Percentiles rank a stretch among this genome's conserved stretches.
Evolutionary conservation across 495 filamentous ascomycete species (phyloP).

Genomic region (Penicillium lagena): DNA sequence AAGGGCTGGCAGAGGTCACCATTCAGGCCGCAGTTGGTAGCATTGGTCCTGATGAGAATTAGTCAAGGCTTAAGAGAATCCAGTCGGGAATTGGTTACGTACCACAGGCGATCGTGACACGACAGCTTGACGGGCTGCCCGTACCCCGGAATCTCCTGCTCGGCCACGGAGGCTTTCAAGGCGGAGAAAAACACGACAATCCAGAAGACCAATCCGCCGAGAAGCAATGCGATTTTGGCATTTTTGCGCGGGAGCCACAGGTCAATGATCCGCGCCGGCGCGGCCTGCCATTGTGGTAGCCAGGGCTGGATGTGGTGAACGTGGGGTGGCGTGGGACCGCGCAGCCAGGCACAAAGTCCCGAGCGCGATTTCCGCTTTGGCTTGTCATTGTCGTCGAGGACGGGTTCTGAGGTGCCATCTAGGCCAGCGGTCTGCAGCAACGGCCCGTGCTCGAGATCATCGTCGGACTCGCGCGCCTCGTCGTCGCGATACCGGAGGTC

Average conservation of each 20-base stretch:
- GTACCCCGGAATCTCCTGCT: conserved; percentile 54
- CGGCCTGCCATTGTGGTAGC: conserved; percentile 55
- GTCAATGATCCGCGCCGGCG: conserved; percentile 53
- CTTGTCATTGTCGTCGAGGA: too few species aligned
- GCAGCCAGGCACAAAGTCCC: conserved; percentile 22
- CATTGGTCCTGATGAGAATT: conserved; percentile 24
- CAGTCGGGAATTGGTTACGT: conserved; percentile 7
- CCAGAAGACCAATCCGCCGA: conserved; percentile 55
- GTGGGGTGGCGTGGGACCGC: conserved; percentile 53
- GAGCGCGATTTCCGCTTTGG: conserved; percentile 12
- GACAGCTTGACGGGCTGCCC: conserved; percentile 48
- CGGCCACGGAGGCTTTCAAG: conserved; percentile 51
- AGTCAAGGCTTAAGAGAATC: not conserved
- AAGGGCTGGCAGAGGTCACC: conserved; percentile 70
- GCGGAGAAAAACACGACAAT: conserved; percentile 56
- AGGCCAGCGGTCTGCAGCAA: conserved; percentile 6
- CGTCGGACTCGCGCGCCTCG: conserved; percentile 5
- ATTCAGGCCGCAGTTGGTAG: conserved; percentile 62
- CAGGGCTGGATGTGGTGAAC: conserved; percentile 57
- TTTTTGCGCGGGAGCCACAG: conserved; percentile 45
- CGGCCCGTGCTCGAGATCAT: conserved; percentile 18
- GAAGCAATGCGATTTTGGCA: conserved; percentile 46
- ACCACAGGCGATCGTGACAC: conserved; percentile 49
- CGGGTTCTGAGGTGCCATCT: not conserved
- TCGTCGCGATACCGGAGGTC: conserved; percentile 12